Conservation (phyloP, 352 stramenopile species). For the Globisporangium irregulare region DNA sequence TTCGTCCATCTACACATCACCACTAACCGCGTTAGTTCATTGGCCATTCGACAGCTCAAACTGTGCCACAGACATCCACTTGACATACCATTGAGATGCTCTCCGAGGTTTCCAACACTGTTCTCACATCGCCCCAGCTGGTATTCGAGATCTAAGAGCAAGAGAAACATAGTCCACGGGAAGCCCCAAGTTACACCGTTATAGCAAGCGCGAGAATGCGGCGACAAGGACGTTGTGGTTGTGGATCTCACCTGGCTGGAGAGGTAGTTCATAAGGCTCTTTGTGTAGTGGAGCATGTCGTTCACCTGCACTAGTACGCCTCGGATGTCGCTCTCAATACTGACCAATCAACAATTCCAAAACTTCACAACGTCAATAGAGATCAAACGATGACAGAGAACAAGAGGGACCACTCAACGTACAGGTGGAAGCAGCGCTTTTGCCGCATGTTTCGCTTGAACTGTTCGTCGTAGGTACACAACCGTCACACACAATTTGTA, state of each 20-base stretch:
- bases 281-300: constrained; percentile 79
- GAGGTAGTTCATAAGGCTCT: constrained; percentile 65
- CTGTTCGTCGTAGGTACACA: constrained; percentile 18
- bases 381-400: neutral
- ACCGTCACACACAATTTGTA: neutral
- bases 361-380: neutral
- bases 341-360: constrained; percentile 11
- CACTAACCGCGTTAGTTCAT: constrained; percentile 8
- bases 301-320: constrained; percentile 44
- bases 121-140: constrained; percentile 21
- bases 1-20: constrained; percentile 47
- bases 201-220: neutral
- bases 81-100: constrained; percentile 21
- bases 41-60: constrained; percentile 16
- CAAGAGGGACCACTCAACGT: constrained; percentile 10
- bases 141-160: constrained; percentile 24
- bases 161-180: neutral
- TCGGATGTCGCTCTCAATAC: constrained; percentile 44
- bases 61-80: neutral
- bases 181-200: neutral
- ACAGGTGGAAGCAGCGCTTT: constrained; percentile 44
- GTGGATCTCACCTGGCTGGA: constrained; percentile 44
- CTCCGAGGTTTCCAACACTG: constrained; percentile 21
- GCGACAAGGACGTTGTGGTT: neutral
- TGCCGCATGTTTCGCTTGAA: constrained; percentile 62